Conservation (phyloP, 768 basidiomycete genomes). For the Cyathus striatus region DNA sequence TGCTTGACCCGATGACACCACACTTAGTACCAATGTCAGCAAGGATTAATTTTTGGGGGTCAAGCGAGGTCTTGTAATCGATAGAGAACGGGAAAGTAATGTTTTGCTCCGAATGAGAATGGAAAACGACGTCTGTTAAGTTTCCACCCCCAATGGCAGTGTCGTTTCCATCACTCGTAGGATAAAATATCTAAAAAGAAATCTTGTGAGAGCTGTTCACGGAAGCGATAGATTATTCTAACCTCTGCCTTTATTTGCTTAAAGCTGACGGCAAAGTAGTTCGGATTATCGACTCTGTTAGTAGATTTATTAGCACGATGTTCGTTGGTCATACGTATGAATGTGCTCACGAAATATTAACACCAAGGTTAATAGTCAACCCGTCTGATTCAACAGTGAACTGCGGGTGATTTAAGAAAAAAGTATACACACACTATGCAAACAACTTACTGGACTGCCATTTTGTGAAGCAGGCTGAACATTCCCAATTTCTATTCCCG, state of each 20-base stretch:
- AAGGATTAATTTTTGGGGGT: slow-evolving; percentile 53
- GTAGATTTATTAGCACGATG: too few relatives aligned
- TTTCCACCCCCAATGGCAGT: slow-evolving; percentile 63
- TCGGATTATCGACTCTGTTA: slow-evolving; percentile 77
- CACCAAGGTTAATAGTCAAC: slow-evolving; percentile 52
- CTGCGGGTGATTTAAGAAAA: slow-evolving; percentile 8
- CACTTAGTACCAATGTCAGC: slow-evolving; percentile 60
- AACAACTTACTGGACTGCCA: slow-evolving; percentile 40
- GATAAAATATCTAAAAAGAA: slow-evolving; percentile 59
- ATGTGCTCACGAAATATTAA: slow-evolving; percentile 58
- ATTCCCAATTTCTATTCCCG: slow-evolving; percentile 53
- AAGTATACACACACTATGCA: not conserved
- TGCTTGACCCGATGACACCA: slow-evolving; percentile 39
- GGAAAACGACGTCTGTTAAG: slow-evolving; percentile 38
- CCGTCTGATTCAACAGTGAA: slow-evolving; percentile 37
- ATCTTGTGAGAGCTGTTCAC: not conserved
- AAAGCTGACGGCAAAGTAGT: slow-evolving; percentile 70
- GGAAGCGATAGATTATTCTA: slow-evolving; percentile 5
- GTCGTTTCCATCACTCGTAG: slow-evolving; percentile 66
- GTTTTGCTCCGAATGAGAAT: slow-evolving; percentile 50
- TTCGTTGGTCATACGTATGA: too few relatives aligned
- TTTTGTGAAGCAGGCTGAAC: slow-evolving; percentile 32
- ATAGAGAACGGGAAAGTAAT: slow-evolving; percentile 76
- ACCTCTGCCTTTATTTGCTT: slow-evolving; percentile 61
- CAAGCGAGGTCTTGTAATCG: slow-evolving; percentile 47